A percentile compares a stretch with the other conserved stretches of the same genome.
phyloP scores from a whole-genome alignment of 2,329 filamentous ascomycete genomes.

The Tothia fuscella region DNA sequence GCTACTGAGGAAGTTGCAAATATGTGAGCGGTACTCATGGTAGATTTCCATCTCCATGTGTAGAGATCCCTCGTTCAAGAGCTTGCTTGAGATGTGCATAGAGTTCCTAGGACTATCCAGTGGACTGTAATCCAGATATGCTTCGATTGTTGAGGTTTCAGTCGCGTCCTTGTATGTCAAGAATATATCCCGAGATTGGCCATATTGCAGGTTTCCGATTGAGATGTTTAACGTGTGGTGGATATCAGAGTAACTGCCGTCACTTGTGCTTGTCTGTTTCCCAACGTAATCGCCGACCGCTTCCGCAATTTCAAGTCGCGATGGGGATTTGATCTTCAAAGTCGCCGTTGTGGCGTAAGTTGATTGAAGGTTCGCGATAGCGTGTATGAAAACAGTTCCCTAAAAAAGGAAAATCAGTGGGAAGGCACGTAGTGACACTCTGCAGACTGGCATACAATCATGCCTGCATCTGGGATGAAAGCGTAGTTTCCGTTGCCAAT shows the following conservation, averaged over 20 bases:
- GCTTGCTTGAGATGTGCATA: neutral
- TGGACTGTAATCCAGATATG: slow-evolving; percentile 7
- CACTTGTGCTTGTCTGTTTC: neutral
- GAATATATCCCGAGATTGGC: slow-evolving; percentile 47
- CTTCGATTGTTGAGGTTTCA: neutral
- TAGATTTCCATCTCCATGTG: slow-evolving; percentile 22
- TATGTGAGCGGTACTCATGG: slow-evolving; percentile 38
- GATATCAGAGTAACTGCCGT: neutral
- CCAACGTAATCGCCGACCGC: slow-evolving; percentile 6
- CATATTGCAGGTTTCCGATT: slow-evolving; percentile 45
- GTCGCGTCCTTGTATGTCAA: slow-evolving; percentile 19
- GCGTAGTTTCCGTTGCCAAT: slow-evolving; percentile 43
- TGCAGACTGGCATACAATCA: slow-evolving; percentile 11
- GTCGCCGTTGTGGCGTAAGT: slow-evolving; percentile 41
- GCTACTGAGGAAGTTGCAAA: slow-evolving; percentile 39
- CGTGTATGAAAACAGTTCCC: slow-evolving; percentile 50
- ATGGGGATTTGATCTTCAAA: slow-evolving; percentile 25
- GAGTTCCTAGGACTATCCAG: neutral
- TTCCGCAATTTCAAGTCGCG: slow-evolving; percentile 2
- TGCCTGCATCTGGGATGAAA: slow-evolving; percentile 4
- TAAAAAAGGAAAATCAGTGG: slow-evolving; percentile 9
- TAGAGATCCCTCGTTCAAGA: neutral
- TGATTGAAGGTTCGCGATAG: slow-evolving; percentile 48
- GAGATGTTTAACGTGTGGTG: slow-evolving; percentile 24
- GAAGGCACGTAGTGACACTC: neutral